Evolutionary conservation across 768 basidiomycete genomes (phyloP), one percentile per base, ranked within the genome.

Genomic region (Galerina marginata): DNA sequence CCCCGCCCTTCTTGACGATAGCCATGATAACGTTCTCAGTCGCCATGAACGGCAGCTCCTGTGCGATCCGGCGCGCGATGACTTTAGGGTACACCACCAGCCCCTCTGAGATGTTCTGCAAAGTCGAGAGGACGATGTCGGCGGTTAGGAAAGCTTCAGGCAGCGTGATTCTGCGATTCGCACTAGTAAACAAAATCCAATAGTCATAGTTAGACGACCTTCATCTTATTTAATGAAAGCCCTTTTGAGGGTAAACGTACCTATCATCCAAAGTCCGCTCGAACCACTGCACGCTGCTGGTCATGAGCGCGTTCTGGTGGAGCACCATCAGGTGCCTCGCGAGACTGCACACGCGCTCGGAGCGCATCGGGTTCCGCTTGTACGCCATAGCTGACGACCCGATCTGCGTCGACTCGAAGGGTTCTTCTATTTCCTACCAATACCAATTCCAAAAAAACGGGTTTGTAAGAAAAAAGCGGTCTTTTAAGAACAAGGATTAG

Each of bases 21-120:
- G 95, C 95, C 97, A 99, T 99, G 77, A 99, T 99, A 76, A 99
- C 85, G 74, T 99, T 99, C 76, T 99, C 97, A 2, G 97, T 99
- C 4, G 96, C 95, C 97, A 99, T 99, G 84, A 99, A 99, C 1
- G 97, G 97, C 37, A 99, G 83, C 74, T 99, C 97, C 74, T 98
- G 93, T 2, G 88, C 75, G 73, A 99, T 96, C 39, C 94, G 88
- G 43, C 95, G 87, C 9, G 84, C 93, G 64, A 99, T 99, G 61
- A 99, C 96, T 72, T 86, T 90, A 9, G 97, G 97, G 74, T 99
- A 99, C 56, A 99, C 96, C n/a, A 99, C 95, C n/a, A 99, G 84
- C 0, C 96, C 97, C 76, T 99, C 97, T 2, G 92, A 92, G 69
- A 99, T 90, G 74, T 99, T 99, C 72, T 96, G 95, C 23, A 99